Base-by-base conservation (phyloP, 2,329 filamentous ascomycete species). In the Bipolaris bicolor region DNA sequence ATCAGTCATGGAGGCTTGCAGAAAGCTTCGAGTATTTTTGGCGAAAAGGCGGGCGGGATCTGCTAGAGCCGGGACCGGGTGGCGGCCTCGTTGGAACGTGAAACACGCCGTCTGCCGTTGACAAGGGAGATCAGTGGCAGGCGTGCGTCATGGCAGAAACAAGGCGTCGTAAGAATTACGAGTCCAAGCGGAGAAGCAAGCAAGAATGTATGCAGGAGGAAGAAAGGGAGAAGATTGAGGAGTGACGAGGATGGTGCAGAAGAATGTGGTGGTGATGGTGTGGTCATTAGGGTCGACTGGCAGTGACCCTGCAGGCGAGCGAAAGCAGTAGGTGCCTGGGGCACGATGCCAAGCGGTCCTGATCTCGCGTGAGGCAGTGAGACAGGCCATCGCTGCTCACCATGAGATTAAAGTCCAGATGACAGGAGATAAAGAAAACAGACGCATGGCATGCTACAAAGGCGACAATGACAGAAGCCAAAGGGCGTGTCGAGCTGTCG, bases 301-400 rank as follows among this genome's bases (percentile, higher is more conserved):
- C 40, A n/a, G 53, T 26, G 33, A 43, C 34, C 39, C 40, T 43
- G 34, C 46, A 49, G 34, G 41, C 33, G 33, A 43, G 48, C 22
- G 13, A 47, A 58, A 55, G 58, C 56, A 55, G 13, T 48, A 57
- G 57, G 58, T 56, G 57, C 63, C 58, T 59, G 50, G 60, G 66
- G 58, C 60, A 60, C 49, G 48, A 70, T 63, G 63, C 69, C 66
- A 75, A 70, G 74, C 71, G 50, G 63, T 57, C 55, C 62, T 36
- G 60, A 71, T 73, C 66, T 72, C 69, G 69, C 62, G 62, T 68
- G 54, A 10, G 33, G 7, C 20, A 49, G 46, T 33, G 33, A 22
- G 24, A 34, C 50, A 57, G 57, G 37, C 46, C 45, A 31, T 31
- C 1, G 29, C 29, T 31, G 10, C 29, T 31, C 29, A 13, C 29